Evolutionary conservation across 2,329 filamentous ascomycete genomes (phyloP), one percentile per base, ranked within the genome.

Genomic region (Stemphylium lycopersici): DNA sequence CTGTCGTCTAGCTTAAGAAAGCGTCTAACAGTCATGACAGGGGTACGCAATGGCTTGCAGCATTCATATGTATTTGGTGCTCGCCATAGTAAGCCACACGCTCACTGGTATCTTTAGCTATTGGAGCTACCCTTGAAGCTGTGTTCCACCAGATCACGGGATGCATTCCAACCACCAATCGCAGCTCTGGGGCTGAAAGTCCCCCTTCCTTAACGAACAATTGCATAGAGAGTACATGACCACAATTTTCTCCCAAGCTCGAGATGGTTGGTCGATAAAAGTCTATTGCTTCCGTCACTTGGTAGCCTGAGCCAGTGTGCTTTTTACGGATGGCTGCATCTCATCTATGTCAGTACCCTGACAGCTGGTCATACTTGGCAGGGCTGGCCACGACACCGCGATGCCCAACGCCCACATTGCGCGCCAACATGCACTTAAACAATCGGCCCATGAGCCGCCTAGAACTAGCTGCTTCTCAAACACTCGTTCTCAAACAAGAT

Each of bases 111-210:
- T 58, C 52, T 54, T 61, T 56, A 62, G 61, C 57, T 63, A 57
- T 66, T 60, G 44, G 44, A 54, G 51, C 49, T 55, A 59, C 56
- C 56, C 56, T 64, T 64, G 46, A 60, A 55, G 54, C 55, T 60
- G 50, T 59, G 54, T 44, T 53, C 60, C 65, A 57, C 52, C 61
- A 66, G 45, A 56, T 58, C 48, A 55, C 53, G 45, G 56, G 52
- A 52, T 58, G 52, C 69, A 67, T 69, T 68, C 65, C 61, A 70
- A 50, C 52, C 58, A 55, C 67, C 67, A 71, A 70, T 69, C 37
- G 53, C 37, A 61, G 50, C 49, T 52, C 47, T 20, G 43, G 54
- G 53, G 59, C 56, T 65, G 46, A 55, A 45, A 57, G 48, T 52
- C 43, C 52, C 50, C 54, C 54, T 57, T 56, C 48, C 36, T 46